Base-by-base conservation (phyloP, 2,329 filamentous ascomycete species). In the Drechmeria coniospora region DNA sequence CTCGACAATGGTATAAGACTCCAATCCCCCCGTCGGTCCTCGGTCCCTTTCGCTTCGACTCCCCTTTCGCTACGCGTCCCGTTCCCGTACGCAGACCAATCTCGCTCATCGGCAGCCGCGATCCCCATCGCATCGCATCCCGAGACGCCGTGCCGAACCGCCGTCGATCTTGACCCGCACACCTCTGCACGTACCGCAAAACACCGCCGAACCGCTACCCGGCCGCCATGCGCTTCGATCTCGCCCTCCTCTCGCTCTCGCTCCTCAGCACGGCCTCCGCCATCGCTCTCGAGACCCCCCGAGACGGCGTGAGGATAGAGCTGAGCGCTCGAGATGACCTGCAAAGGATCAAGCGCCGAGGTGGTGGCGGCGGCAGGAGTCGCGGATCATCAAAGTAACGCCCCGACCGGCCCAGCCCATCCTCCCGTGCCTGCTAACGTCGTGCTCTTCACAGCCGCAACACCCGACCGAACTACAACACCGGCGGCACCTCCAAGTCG, bases 331-430 rank as follows among this genome's bases (percentile, higher is more conserved):
- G 36, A 15, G 40, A 51, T 16, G 42, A 49, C 29, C 47, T 62
- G 29, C 58, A 70, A 18, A 48, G 74, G 14, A 72, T 59, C 54
- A 74, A 71, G 55, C 61, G 71, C 36, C 67, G 67, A 40, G 70
- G 70, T 20, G 70, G 71, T 26, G 70, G 69, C 6, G 66, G 65
- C 7, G 52, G 63, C 8, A 64, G 23, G 12, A 16, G 23, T 8
- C 19, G 26, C 13, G 31, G 32, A 34, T 33, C 17, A 35, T 39
- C 23, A 30, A 35, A 32, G 20, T 11, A 5, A 5, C 10, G 4
- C 20, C 6, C 20, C 20, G 20, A 5, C 20, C 5, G 5, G 18
- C 18, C 5, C 6, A 21, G 12, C 9, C 20, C 9, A 11, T 9
- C 9, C 12, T 9, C 5, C 8, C 26, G 17, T 13, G 17, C 15